phyloP scores from a whole-genome alignment of 2,329 filamentous ascomycete genomes.

The Sphaerulina vaccinii region DNA sequence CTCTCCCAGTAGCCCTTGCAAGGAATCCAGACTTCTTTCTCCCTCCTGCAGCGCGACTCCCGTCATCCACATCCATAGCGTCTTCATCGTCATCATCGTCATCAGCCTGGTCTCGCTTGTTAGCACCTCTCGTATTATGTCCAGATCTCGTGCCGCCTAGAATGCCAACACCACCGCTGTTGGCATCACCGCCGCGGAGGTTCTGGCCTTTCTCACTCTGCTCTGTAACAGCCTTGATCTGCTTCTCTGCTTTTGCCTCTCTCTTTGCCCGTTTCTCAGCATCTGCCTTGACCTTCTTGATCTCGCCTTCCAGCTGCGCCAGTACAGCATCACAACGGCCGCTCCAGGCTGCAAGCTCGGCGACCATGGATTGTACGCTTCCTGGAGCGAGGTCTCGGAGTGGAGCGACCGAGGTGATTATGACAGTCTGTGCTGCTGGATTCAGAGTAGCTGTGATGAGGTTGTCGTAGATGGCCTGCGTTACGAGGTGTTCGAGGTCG shows the following conservation, averaged over 20 bases:
- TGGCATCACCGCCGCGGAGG: not conserved
- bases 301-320: slow-evolving; percentile 71
- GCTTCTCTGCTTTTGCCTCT: slow-evolving; percentile 43
- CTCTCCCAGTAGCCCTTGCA: slow-evolving; percentile 9
- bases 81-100: slow-evolving; percentile 35
- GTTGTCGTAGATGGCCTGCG: slow-evolving; percentile 81
- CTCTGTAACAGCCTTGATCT: slow-evolving; percentile 38
- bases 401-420: slow-evolving; percentile 76
- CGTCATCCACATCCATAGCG: slow-evolving; percentile 38
- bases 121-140: slow-evolving; percentile 17
- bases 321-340: slow-evolving; percentile 74
- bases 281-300: slow-evolving; percentile 60
- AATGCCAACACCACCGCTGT: slow-evolving; percentile 1
- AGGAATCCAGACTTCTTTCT: slow-evolving; percentile 21
- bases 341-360: slow-evolving; percentile 71
- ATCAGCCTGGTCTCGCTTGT: slow-evolving; percentile 25
- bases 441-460: slow-evolving; percentile 82
- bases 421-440: slow-evolving; percentile 69
- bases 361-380: slow-evolving; percentile 66
- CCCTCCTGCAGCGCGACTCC: slow-evolving; percentile 5
- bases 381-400: slow-evolving; percentile 80
- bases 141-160: slow-evolving; percentile 12
- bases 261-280: slow-evolving; percentile 44
- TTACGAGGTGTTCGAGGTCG: slow-evolving; percentile 82
- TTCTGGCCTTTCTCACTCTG: slow-evolving; percentile 23